Percentiles rank a stretch among this genome's conserved stretches.
Evolutionary conservation across 2,329 filamentous ascomycete species (phyloP).

Genomic region (Curvularia spicifera): DNA sequence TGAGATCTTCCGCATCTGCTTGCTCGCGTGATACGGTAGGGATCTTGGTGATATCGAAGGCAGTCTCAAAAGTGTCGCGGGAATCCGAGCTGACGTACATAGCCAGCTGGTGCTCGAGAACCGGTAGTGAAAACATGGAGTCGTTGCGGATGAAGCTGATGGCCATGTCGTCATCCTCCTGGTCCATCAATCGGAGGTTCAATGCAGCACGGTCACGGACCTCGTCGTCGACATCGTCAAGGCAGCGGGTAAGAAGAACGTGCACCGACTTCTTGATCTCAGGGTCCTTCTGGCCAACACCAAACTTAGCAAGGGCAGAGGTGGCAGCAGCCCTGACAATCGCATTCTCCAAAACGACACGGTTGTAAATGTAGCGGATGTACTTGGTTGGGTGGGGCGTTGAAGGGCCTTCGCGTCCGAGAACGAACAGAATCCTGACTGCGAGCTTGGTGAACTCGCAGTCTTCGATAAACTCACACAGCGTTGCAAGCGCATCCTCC

Average conservation of each 20-base stretch:
- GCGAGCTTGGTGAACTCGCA: conserved; percentile 99
- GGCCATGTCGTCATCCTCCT: conserved; percentile 83
- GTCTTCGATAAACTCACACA: conserved; percentile 99
- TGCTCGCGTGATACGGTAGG: conserved; percentile 95
- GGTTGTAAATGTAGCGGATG: conserved; percentile 98
- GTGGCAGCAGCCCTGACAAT: conserved; percentile 94
- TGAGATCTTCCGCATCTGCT: conserved; percentile 92
- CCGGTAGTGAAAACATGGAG: conserved; percentile 91
- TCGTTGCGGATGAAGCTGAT: conserved; percentile 93
- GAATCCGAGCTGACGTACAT: conserved; percentile 96
- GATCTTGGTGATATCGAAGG: conserved; percentile 90
- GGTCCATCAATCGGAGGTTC: conserved; percentile 88
- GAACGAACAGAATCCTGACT: conserved; percentile 90
- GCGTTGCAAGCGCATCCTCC: conserved; percentile 84
- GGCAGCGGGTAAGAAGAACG: conserved; percentile 87
- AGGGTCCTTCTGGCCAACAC: conserved; percentile 89
- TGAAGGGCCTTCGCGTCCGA: conserved; percentile 93
- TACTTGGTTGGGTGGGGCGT: conserved; percentile 97
- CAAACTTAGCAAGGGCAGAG: conserved; percentile 94
- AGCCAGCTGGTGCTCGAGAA: conserved; percentile 95
- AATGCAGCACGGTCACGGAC: conserved; percentile 94
- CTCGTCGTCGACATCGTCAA: conserved; percentile 97
- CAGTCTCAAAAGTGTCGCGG: conserved; percentile 78
- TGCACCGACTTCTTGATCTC: conserved; percentile 96
- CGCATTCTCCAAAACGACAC: conserved; percentile 95